Evolutionary conservation across 768 basidiomycete genomes (phyloP).

Genomic region (Mycena belliarum): DNA sequence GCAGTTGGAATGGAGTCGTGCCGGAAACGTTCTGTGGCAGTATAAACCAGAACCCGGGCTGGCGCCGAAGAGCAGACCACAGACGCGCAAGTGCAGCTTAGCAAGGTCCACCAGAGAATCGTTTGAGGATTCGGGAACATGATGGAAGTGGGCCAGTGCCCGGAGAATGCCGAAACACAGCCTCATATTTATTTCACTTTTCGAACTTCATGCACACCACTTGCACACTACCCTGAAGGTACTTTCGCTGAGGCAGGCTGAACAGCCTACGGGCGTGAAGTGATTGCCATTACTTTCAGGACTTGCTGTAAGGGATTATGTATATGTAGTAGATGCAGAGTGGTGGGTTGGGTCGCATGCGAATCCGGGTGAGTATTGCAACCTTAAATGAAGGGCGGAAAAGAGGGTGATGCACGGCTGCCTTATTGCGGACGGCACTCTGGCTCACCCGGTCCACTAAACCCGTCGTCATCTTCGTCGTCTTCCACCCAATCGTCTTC

Average conservation of each 20-base stretch:
- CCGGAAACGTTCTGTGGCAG: constrained; percentile 60
- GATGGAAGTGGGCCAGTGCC: no score
- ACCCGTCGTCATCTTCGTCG: constrained; percentile 55
- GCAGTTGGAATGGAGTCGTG: constrained; percentile 80
- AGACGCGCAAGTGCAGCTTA: neutral
- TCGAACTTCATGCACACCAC: no score
- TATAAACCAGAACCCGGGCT: constrained; percentile 58
- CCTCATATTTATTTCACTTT: no score
- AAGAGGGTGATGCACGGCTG: no score
- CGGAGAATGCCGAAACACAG: no score
- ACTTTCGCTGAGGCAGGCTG: no score
- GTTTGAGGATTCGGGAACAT: neutral
- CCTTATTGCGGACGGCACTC: constrained; percentile 62
- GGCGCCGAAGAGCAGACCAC: neutral
- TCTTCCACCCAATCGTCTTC: constrained; percentile 74
- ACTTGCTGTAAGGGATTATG: constrained; percentile 2
- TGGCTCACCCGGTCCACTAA: constrained; percentile 38
- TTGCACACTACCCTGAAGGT: no score
- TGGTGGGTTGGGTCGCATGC: neutral
- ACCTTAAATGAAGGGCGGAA: neutral
- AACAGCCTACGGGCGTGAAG: no score
- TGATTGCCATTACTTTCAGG: no score
- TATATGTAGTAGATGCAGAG: neutral
- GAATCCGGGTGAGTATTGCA: neutral
- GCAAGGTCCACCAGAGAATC: neutral